Evolutionary conservation across 2,329 filamentous ascomycete genomes (phyloP), one percentile per base, ranked within the genome.

Genomic region (Alternaria incomplexa): DNA sequence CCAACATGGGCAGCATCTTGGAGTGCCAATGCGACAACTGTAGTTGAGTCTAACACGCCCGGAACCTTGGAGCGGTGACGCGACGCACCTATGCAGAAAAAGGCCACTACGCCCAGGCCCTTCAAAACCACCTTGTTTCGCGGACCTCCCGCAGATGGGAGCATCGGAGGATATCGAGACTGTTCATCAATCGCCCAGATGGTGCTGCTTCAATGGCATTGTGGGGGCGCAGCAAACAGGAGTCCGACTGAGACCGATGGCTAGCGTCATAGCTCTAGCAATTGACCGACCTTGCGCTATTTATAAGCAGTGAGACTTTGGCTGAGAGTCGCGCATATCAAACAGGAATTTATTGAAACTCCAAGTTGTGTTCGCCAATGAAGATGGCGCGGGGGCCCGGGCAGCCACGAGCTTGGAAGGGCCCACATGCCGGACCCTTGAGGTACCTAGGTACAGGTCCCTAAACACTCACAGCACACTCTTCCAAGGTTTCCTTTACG

Each of bases 231-330:
- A 44, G 58, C 52, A 36, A 30, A 30, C 20, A 36, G 25, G 50
- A 23, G 48, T 44, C 40, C 17, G 43, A 4, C 12, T 47, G 32
- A 45, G 20, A 8, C 12, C 25, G 22, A 36, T 43, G 23, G 40
- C 23, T 32, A 56, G 61, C 58, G 58, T 61, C 62, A 61, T 64
- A 62, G 59, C 62, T 47, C 36, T 54, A 54, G 15, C n/a, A 15
- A 50, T 30, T 58, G 25, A 40, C 45, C 58, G 62, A 58, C 32
- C 28, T 57, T 20, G 50, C 32, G 45, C 53, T 62, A 62, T 28
- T 45, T 43, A 46, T 58, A 53, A 25, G 40, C 9, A 28, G 17
- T 17, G 5, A 23, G 22, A 43, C 7, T 25, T 47, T 22, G 17
- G 26, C 26, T 48, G 26, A 32, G 51, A 30, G 47, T 36, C 26